phyloP scores from a whole-genome alignment of 73 alveolate genomes.

The Tetrahymena borealis region DNA sequence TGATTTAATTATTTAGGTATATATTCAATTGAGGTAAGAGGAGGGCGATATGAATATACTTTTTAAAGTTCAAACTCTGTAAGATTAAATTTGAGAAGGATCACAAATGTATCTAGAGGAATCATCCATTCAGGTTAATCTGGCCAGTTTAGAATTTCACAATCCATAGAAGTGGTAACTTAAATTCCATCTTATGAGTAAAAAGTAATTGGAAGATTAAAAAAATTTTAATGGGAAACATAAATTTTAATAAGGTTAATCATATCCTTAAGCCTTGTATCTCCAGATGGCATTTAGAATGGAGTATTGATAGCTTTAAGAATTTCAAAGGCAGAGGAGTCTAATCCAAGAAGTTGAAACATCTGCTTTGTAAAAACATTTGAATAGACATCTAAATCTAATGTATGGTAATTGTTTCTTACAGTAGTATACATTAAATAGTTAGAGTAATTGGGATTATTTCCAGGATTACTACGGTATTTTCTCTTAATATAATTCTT shows the following conservation, averaged over 20 bases:
- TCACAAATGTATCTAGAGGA: not conserved
- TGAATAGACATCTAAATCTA: not conserved
- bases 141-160: not conserved
- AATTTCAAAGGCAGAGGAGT: too few species aligned
- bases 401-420: not conserved
- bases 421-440: not conserved
- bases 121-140: not conserved
- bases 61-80: not conserved
- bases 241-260: not conserved
- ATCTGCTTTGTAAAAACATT: not conserved
- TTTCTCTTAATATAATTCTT: not conserved
- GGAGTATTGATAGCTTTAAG: too few species aligned
- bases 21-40: too few species aligned
- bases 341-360: not conserved
- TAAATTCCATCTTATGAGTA: not conserved
- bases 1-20: too few species aligned
- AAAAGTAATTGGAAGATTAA: not conserved
- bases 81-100: not conserved
- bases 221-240: not conserved
- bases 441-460: not conserved
- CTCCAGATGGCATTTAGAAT: not conserved
- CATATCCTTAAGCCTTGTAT: not conserved
- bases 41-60: too few species aligned
- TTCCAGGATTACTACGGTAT: not conserved
- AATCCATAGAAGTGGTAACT: not conserved